These are phyloP conservation scores for Aspergillus diversus DNA, from an alignment of 495 filamentous ascomycete species.

Conservation along the genomic window DNA sequence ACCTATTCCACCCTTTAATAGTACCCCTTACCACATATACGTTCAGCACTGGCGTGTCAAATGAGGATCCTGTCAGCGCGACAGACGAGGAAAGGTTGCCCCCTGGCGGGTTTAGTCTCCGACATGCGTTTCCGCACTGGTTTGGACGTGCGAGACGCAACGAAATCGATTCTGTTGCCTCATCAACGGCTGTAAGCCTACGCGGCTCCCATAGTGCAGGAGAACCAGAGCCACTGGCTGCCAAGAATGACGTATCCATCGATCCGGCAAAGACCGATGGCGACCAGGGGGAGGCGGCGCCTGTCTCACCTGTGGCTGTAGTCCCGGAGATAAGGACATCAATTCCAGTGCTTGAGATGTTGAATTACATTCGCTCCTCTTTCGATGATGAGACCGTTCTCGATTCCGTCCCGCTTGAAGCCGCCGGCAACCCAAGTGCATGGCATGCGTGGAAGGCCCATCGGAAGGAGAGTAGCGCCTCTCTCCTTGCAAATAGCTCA, in stretches of 20 bases:
- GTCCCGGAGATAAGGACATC: constrained; percentile 27
- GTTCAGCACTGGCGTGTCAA: constrained; percentile 74
- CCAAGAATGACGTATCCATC: background rate
- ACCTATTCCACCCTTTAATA: constrained; percentile 93
- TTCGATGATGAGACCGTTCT: constrained; percentile 79
- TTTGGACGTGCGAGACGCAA: constrained; percentile 59
- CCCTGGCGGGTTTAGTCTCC: constrained; percentile 83
- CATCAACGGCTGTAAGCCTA: constrained; percentile 45
- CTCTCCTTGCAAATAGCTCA: constrained; percentile 16
- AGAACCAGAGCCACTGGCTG: background rate
- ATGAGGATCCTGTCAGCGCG: constrained; percentile 72
- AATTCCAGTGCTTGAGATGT: constrained; percentile 49
- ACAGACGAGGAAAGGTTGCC: constrained; percentile 79
- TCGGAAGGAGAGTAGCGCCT: constrained; percentile 38
- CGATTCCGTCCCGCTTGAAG: constrained; percentile 77
- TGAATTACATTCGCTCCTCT: constrained; percentile 78
- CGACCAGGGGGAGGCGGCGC: constrained; percentile 14
- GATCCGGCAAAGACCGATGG: constrained; percentile 9
- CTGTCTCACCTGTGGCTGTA: constrained; percentile 24
- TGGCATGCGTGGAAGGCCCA: constrained; percentile 89
- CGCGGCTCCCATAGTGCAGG: constrained; percentile 18
- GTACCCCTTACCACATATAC: constrained; percentile 89
- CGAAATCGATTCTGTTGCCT: constrained; percentile 31
- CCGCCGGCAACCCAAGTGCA: constrained; percentile 83
- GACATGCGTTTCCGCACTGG: constrained; percentile 90